Base-by-base conservation (phyloP, 2,329 filamentous ascomycete species). In the Microdochium bolleyi region DNA sequence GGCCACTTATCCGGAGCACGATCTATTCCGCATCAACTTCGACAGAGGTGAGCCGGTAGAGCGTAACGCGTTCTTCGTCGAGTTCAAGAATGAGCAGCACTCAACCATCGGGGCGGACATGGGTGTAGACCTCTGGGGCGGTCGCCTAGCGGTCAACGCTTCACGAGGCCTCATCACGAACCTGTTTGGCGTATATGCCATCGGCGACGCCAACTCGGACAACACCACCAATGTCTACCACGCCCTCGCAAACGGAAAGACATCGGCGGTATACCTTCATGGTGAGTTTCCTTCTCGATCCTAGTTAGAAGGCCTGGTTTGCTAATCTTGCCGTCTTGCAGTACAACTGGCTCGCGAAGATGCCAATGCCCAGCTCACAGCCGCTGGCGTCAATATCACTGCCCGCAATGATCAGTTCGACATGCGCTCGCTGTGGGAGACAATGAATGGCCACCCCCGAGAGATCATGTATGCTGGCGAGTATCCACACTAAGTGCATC, bases 221-320 rank as follows among this genome's bases (percentile, higher is more conserved):
- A 76, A 76, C n/a, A 68, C 71, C 9, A 83, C 80, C 2, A 85
- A 84, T 56, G 75, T 84, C 1, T 80, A 80, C 0, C 81, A 84
- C 56, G 82, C 82, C 0, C 73, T 85, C 59, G 84, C 71, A 60
- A 77, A 69, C 13, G 82, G 80, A 2, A 85, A 85, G 71, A 65
- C 73, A 27, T 70, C 80, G 0, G 80, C 78, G 4, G 80, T 85
- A 1, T 80, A 67, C 49, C 54, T 82, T 3, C 82, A 85, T 57
- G 72, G 79, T 82, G 61, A 69, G 77, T 67, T 46, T 22, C 34
- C 24, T 13, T 11, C 14, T 19, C 3, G 50, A 50, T 54, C 30
- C 13, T 21, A 37, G 9, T 24, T 24, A 16, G 3, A 3, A 34
- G n/a, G 25, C 10, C 19, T 22, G 16, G 16, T 16, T 2, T 14